Conservation (phyloP, 2,329 filamentous ascomycete genomes). For the Ceratocystis diversiconidia region DNA sequence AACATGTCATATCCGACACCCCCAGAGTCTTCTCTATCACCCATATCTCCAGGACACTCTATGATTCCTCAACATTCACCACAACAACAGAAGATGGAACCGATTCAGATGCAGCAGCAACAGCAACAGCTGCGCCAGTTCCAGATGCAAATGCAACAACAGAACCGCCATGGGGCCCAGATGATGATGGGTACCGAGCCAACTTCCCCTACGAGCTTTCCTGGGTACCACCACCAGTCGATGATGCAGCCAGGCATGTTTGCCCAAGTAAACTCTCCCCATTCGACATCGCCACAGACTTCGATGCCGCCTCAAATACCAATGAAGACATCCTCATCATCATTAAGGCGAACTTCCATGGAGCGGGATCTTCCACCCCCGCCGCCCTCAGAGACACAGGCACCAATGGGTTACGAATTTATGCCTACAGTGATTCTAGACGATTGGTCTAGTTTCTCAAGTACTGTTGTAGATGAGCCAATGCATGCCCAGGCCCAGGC, state of each 20-base stretch:
- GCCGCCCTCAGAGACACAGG: constrained; percentile 17
- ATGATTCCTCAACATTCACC: constrained; percentile 23
- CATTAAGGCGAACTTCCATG: constrained; percentile 21
- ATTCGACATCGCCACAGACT: constrained; percentile 13
- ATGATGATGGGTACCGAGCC: constrained; percentile 22
- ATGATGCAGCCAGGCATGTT: constrained; percentile 22
- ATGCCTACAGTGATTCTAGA: constrained; percentile 29
- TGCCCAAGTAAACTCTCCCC: constrained; percentile 10
- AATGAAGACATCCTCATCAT: constrained; percentile 21
- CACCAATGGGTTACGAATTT: constrained; percentile 33
- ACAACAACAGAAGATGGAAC: constrained; percentile 22
- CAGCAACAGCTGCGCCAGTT: constrained; percentile 20
- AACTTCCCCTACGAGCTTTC: constrained; percentile 21
- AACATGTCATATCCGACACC: constrained; percentile 21
- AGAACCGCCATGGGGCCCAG: constrained; percentile 13
- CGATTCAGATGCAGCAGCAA: constrained; percentile 24
- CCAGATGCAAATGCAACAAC: background rate
- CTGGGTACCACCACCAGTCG: constrained; percentile 24
- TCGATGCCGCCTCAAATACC: constrained; percentile 23
- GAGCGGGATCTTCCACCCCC: constrained; percentile 27
- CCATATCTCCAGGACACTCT: constrained; percentile 19
- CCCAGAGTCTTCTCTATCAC: constrained; percentile 22
- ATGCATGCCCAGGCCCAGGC: constrained; percentile 4
- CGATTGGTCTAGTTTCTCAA: constrained; percentile 30
- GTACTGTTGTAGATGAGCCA: constrained; percentile 25